phyloP scores from a whole-genome alignment of 345 rosid genomes.

The Acer saccharum region DNA sequence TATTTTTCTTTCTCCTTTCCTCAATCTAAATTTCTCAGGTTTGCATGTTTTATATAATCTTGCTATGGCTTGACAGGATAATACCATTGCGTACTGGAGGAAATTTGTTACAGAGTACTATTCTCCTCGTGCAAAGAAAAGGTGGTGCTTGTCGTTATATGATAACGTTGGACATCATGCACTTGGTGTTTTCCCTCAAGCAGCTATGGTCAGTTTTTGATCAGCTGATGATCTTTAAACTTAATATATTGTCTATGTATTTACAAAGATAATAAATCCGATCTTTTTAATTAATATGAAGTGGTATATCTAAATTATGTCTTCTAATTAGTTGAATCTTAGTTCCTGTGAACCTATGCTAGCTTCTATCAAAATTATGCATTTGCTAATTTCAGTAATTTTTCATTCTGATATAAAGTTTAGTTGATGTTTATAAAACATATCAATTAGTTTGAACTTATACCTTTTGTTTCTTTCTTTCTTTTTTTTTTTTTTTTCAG shows the following conservation, averaged over 20 bases:
- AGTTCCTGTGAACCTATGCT: not conserved
- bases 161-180: conserved; percentile 92
- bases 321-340: not conserved
- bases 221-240: not conserved
- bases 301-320: not conserved
- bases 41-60: not conserved
- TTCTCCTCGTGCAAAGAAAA: conserved; percentile 96
- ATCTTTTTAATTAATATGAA: not conserved
- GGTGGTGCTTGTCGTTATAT: conserved; percentile 92
- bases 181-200: conserved; percentile 95
- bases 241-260: not conserved
- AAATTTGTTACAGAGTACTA: conserved; percentile 91
- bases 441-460: not conserved
- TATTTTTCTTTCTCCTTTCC: not conserved
- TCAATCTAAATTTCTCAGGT: conserved; percentile 6
- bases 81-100: conserved; percentile 89
- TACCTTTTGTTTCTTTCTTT: not conserved
- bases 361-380: not conserved
- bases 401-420: not conserved
- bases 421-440: not conserved
- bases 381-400: not conserved
- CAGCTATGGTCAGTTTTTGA: conserved; percentile 76
- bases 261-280: not conserved
- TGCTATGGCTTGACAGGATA: conserved; percentile 55
- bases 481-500: conserved; percentile 40